Percentiles rank a stretch among this genome's conserved stretches.
These are phyloP conservation scores for Hirschioporus abietinus DNA, from an alignment of 768 basidiomycete species.

Conservation along the genomic window DNA sequence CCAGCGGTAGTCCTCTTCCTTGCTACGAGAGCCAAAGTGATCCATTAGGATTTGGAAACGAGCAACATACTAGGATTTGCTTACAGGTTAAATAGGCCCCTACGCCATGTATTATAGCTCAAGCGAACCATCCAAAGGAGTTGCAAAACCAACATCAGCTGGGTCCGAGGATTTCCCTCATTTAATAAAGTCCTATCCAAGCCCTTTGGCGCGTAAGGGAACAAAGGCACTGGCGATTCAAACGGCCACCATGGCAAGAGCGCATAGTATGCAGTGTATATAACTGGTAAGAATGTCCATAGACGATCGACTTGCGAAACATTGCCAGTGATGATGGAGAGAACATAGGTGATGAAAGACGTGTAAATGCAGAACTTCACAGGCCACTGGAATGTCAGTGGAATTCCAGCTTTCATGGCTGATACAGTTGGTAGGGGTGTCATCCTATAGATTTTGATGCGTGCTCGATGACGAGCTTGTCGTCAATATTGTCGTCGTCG, in stretches of 20 bases:
- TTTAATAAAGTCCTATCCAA: slow-evolving; percentile 26
- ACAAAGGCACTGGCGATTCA: slow-evolving; percentile 36
- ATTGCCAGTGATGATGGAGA: slow-evolving; percentile 67
- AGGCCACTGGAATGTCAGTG: slow-evolving; percentile 41
- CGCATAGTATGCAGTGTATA: slow-evolving; percentile 81
- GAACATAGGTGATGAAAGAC: slow-evolving; percentile 46
- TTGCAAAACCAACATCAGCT: slow-evolving; percentile 69
- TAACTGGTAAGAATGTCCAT: slow-evolving; percentile 70
- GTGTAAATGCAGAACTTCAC: slow-evolving; percentile 50
- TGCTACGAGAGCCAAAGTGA: slow-evolving; percentile 31
- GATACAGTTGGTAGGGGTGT: not conserved
- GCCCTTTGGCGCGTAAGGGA: slow-evolving; percentile 51
- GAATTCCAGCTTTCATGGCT: not conserved
- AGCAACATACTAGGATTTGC: slow-evolving; percentile 18
- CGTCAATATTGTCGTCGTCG: not conserved
- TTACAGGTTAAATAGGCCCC: slow-evolving; percentile 74
- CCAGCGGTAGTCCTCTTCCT: slow-evolving; percentile 94
- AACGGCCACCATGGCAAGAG: slow-evolving; percentile 59
- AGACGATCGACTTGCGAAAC: slow-evolving; percentile 86
- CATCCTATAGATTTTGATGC: not conserved
- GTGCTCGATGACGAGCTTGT: not conserved
- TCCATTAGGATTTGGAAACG: not conserved
- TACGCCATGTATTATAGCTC: slow-evolving; percentile 75
- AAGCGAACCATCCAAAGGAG: slow-evolving; percentile 29
- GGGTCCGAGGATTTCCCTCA: slow-evolving; percentile 65